Base-by-base conservation (phyloP, 2,329 filamentous ascomycete species). In the Colletotrichum incanum region DNA sequence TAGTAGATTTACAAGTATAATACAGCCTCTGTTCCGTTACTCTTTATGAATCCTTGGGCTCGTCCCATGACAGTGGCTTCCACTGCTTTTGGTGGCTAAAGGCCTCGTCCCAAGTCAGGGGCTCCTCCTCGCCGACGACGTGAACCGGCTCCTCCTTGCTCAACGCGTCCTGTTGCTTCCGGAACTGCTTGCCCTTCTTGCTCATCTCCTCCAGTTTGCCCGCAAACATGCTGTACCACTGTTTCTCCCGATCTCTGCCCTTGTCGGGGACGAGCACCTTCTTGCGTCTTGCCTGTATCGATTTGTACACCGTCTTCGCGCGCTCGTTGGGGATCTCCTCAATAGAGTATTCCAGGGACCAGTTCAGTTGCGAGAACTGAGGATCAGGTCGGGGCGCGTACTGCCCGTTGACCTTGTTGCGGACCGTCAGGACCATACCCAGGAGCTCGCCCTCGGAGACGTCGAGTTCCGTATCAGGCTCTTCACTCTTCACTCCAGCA, bases 271-370 rank as follows among this genome's bases (percentile, higher is more conserved):
- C 74, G 45, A 90, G 78, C 0, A 83, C 81, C 39, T 84, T 84
- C 56, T 81, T 82, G 16, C 94, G 88, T 20, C 93, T 86, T 4
- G 76, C 80, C 78, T 90, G 89, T 70, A 90, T 84, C 62, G 86
- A 83, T 1, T 78, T 52, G 79, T 94, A 94, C 31, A 93, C 80
- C 0, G 67, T 80, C 72, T 80, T 81, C 1, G 88, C 89, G 12
- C 84, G 82, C 0, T 79, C 74, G 3, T 76, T 74, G 0, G 81
- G 64, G 2, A 95, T 84, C 74, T 95, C 93, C 56, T 88, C 87
- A 59, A 98, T 83, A 45, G 91, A 87, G 81, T 97, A 98, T 76
- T 96, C 90, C n/a, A 98, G 84, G 0, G 83, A 80, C 95, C 95
- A 98, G 74, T 90, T 70, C 79, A 80, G 7, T 12, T 26, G 18